Evolutionary conservation across 2,329 filamentous ascomycete genomes (phyloP).

Genomic region (Diaporthe velutina): DNA sequence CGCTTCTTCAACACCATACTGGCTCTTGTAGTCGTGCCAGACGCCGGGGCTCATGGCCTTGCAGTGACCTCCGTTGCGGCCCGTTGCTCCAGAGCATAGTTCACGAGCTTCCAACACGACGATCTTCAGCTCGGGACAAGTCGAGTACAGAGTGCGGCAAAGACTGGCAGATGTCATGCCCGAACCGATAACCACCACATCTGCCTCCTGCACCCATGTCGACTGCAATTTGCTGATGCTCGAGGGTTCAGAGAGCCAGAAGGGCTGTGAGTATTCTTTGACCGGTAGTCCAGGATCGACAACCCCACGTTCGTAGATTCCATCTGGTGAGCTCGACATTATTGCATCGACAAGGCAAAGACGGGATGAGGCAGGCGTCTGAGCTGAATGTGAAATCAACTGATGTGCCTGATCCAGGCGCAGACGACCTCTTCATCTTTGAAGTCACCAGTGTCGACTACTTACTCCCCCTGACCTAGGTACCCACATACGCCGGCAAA

Average conservation of each 20-base stretch:
- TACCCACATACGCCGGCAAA: not conserved
- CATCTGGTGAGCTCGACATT: not conserved
- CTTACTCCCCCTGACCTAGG: not conserved
- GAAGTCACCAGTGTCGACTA: not conserved
- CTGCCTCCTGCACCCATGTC: not conserved
- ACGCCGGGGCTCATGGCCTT: not conserved
- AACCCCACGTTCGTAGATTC: not conserved
- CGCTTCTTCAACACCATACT: not conserved
- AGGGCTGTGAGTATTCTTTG: not conserved
- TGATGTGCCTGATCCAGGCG: not conserved
- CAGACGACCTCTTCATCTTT: not conserved
- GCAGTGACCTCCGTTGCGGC: not conserved
- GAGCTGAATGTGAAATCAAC: not conserved
- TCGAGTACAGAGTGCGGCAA: not conserved
- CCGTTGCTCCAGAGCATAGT: not conserved
- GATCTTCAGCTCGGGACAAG: not conserved
- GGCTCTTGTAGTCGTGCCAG: not conserved
- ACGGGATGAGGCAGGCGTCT: not conserved
- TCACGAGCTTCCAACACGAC: constrained; percentile 1
- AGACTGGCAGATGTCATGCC: not conserved
- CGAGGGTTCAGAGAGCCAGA: not conserved
- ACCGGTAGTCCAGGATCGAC: not conserved
- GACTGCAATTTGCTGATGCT: not conserved
- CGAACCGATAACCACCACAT: not conserved
- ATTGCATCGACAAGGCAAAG: not conserved